Evolutionary conservation across 2,329 filamentous ascomycete genomes (phyloP).

Genomic region (Corynespora cassiicola): DNA sequence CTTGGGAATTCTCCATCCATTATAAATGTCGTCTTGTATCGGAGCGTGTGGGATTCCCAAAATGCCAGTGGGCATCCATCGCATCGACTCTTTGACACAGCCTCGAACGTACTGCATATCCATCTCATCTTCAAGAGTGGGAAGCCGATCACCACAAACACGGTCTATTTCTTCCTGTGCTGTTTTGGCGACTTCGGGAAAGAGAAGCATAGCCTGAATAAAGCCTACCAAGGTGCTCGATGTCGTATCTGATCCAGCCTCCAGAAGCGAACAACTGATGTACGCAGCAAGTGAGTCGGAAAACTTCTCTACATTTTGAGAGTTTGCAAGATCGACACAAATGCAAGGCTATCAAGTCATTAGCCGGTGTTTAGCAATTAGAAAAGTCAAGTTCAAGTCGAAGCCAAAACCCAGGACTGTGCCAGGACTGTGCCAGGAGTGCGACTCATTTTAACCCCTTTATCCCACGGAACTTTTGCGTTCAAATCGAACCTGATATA

Average conservation of each 20-base stretch:
- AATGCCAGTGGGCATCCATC: slow-evolving; percentile 37
- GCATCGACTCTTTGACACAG: slow-evolving; percentile 36
- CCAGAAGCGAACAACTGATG: slow-evolving; percentile 30
- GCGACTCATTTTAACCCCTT: too few relatives aligned
- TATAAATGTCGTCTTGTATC: slow-evolving; percentile 25
- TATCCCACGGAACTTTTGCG: too few relatives aligned
- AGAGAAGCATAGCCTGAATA: slow-evolving; percentile 31
- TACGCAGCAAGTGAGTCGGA: too few relatives aligned
- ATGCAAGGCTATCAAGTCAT: too few relatives aligned
- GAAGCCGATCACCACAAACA: slow-evolving; percentile 38
- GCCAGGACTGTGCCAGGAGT: too few relatives aligned
- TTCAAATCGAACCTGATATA: too few relatives aligned
- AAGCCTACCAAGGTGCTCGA: slow-evolving; percentile 28
- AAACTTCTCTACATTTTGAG: too few relatives aligned
- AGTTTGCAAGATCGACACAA: too few relatives aligned
- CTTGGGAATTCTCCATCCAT: slow-evolving; percentile 45
- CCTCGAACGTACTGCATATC: slow-evolving; percentile 32
- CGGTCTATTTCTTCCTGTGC: slow-evolving; percentile 37
- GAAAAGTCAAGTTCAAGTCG: too few relatives aligned
- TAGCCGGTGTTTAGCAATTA: too few relatives aligned
- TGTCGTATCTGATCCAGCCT: slow-evolving; percentile 40
- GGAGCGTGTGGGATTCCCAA: slow-evolving; percentile 27
- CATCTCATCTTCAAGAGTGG: slow-evolving; percentile 28
- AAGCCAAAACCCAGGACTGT: too few relatives aligned
- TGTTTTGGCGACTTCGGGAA: slow-evolving; percentile 22